phyloP scores from a whole-genome alignment of 768 basidiomycete genomes.

The Tricholoma terreum region DNA sequence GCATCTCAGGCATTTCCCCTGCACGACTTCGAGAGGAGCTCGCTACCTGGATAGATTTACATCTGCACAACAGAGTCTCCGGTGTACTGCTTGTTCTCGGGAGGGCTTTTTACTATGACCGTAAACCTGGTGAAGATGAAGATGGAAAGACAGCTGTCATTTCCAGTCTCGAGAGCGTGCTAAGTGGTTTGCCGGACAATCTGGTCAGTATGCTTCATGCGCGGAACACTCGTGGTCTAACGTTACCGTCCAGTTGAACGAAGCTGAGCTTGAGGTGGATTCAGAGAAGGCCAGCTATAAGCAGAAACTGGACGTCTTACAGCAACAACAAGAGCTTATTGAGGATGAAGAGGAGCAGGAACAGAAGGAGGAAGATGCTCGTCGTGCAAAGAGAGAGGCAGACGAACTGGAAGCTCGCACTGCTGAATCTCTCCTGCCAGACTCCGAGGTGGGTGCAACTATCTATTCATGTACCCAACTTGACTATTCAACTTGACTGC shows the following conservation, averaged over 20 bases:
- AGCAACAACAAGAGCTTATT: conserved; percentile 98
- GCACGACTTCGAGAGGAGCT: conserved; percentile 88
- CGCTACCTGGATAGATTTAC: conserved; percentile 88
- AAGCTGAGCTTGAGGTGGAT: conserved; percentile 95
- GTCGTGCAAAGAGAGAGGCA: conserved; percentile 77
- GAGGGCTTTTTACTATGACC: conserved; percentile 92
- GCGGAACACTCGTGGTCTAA: conserved; percentile 4
- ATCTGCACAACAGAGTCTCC: conserved; percentile 86
- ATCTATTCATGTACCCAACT: neutral
- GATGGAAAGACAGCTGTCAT: conserved; percentile 84
- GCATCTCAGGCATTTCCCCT: conserved; percentile 83
- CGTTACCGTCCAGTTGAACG: conserved; percentile 68
- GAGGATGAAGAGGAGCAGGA: conserved; percentile 99
- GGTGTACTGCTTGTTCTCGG: conserved; percentile 94
- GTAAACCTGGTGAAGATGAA: conserved; percentile 66
- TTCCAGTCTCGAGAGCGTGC: conserved; percentile 79
- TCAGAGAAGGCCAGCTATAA: conserved; percentile 94
- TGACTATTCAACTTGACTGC: neutral
- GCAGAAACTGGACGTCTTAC: conserved; percentile 96
- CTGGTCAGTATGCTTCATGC: conserved; percentile 54
- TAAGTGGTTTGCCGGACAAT: conserved; percentile 92
- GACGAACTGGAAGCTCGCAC: conserved; percentile 76
- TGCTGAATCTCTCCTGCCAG: conserved; percentile 82
- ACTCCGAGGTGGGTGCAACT: conserved; percentile 66
- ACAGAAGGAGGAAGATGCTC: conserved; percentile 90